Evolutionary conservation across 1,284 basidiomycete genomes (phyloP), one percentile per base, ranked within the genome.

Genomic region (Trichosporon inkin): DNA sequence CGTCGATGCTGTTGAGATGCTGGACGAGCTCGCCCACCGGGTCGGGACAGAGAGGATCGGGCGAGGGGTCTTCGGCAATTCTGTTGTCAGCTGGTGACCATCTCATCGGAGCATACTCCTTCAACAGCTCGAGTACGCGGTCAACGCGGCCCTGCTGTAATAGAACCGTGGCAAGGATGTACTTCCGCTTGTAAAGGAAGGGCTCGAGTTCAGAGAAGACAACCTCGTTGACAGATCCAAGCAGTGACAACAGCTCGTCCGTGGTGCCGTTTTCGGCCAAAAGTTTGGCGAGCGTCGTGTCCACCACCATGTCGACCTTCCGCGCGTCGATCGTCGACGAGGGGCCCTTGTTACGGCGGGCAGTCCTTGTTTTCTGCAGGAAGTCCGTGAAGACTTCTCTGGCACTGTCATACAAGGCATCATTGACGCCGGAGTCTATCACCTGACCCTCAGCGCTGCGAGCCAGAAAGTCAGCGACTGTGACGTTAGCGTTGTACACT

Each of bases 241-340:
- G 77, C 3, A 92, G 79, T 2, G 80, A 78, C 35, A 84, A 81
- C 14, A 92, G 80, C 53, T 89, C 87, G 13, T 82, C 75, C 1
- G 83, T 84, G 60, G 85, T 85, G 40, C 84, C 82, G n/a, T 80
- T 78, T 59, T 84, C 81, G 0, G 87, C 85, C 24, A 88, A 84
- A 8, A 94, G 79, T 69, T 88, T 88, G 16, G 84, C 86, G 0
- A 94, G 82, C 0, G 88, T 86, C 0, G 90, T 93, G 68, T 94
- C 92, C 22, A 94, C 85, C 38, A 88, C 79, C 38, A 76, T 75
- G 61, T 80, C 78, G 37, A 80, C 71, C 62, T 80, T 79, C 40
- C 71, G 62, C 28, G 72, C 71, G 55, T 72, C 68, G 7, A 72
- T 55, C 10, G 74, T 71, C 6, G 73, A 60, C 6, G 66, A 58